Evolutionary conservation across 805 yeast genomes (phyloP), one percentile per base, ranked within the genome.

Genomic region (Ogataea degrootiae): DNA sequence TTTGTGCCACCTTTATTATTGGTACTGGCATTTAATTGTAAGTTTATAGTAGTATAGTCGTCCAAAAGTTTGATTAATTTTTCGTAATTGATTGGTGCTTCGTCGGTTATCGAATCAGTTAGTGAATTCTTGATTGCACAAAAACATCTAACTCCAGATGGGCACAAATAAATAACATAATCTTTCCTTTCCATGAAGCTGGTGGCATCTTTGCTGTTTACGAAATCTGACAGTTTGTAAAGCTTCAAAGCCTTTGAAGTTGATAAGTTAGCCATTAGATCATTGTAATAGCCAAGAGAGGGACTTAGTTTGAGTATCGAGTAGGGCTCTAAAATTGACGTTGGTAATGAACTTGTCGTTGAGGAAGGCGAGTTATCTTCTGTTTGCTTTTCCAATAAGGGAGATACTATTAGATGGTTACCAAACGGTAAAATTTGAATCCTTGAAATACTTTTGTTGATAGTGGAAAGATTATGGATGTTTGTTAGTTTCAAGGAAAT

Each of bases 91-190:
- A 64, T 55, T 0, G 83, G 82, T 6, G 74, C 69, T 11, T 64
- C 60, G 2, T 67, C 65, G 1, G 68, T 55, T 0, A 71, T 37
- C 14, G 76, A 70, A 11, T 65, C 69, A 8, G 56, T 53, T 7
- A 71, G 51, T 15, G 70, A 62, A 8, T 58, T 54, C 3, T 69
- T 66, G 12, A 55, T 55, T 0, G 72, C 69, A 5, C 75, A 58
- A 34, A 70, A 69, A 36, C 75, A 75, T 41, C 82, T 65, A 12
- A 78, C 77, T 1, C 82, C 83, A 9, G 82, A 75, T 0, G 85
- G 85, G 16, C 76, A 77, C 31, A 80, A 50, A 51, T 79, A 78
- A 2, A 78, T 51, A 0, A 76, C 78, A 56, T 66, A 66, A 7
- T 60, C 60, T 19, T 54, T 53, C 46, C 68, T 61, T 42, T 59